Evolutionary conservation across 2,329 filamentous ascomycete genomes (phyloP), one percentile per base, ranked within the genome.

Genomic region (Cladosporium phlei): DNA sequence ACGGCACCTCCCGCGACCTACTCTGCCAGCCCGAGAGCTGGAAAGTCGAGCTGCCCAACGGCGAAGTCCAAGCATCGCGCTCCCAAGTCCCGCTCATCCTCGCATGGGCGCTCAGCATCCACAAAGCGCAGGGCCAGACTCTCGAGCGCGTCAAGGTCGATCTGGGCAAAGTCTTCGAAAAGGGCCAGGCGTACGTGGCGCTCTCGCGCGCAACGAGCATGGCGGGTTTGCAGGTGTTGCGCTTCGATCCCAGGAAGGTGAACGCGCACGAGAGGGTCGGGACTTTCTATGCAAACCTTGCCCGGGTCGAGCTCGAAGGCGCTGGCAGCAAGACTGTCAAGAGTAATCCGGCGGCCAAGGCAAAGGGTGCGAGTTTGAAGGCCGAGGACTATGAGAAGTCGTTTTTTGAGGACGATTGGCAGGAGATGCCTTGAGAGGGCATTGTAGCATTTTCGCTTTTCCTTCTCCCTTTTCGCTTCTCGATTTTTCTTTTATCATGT

Each of bases 71-170:
- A 65, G 93, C 93, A 2, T 87, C 88, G 51, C 85, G 93, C 29
- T 78, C 77, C 35, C 76, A 80, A 50, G 67, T 80, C 4, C 93
- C 93, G 0, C 75, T 98, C 40, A 97, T 98, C 52, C 75, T 98
- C 22, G 93, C 93, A 0, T 98, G 93, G 93, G 93, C 93, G 2
- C 71, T 98, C 16, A 95, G 89, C 1, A 98, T 98, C 50, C 93
- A 98, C 73, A 98, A 98, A 69, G 93, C 93, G 1, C 91, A 97
- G 64, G 91, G 91, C 1, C 91, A 97, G 66, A 97, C 91, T 1
- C 72, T 96, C 20, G 89, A 95, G 61, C 78, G 91, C 40, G 93
- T 98, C 50, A 95, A 95, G 62, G 93, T 98, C 20, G 89, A 98
- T 63, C 75, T 98, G 1, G 86, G 88, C 22, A 85, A 81, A 52